phyloP scores from a whole-genome alignment of 768 basidiomycete genomes.

The Tricholoma flavovirens region DNA sequence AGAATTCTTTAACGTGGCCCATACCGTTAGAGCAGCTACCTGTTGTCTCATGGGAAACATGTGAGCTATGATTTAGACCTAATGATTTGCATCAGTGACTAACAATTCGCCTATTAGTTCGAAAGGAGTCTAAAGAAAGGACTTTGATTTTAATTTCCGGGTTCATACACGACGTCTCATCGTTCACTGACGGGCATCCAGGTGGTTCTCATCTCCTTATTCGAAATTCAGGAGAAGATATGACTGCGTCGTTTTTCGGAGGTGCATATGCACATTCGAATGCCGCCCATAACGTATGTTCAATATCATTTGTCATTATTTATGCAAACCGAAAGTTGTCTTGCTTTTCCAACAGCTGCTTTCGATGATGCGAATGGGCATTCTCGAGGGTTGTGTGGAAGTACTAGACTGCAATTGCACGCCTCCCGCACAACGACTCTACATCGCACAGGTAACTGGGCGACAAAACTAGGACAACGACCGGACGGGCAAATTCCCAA shows the following conservation, averaged over 20 bases:
- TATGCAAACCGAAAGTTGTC: neutral
- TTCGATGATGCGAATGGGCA: slow-evolving; percentile 72
- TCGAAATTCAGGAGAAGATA: slow-evolving; percentile 66
- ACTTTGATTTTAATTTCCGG: slow-evolving; percentile 73
- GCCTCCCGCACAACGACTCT: slow-evolving; percentile 41
- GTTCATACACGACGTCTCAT: slow-evolving; percentile 80
- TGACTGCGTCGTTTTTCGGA: slow-evolving; percentile 82
- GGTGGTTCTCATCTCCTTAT: slow-evolving; percentile 65
- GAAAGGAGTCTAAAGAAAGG: slow-evolving; percentile 58
- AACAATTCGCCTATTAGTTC: slow-evolving; percentile 36
- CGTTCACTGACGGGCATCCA: slow-evolving; percentile 72
- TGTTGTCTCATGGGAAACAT: slow-evolving; percentile 76
- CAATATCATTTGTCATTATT: neutral
- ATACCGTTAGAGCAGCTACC: slow-evolving; percentile 53
- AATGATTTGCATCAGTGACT: neutral
- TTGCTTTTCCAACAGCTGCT: slow-evolving; percentile 41
- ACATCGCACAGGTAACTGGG: slow-evolving; percentile 27
- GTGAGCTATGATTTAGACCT: slow-evolving; percentile 34
- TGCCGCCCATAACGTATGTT: slow-evolving; percentile 70
- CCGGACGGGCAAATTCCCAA: neutral
- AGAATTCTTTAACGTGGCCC: slow-evolving; percentile 64
- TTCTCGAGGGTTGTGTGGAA: slow-evolving; percentile 61
- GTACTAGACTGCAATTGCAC: slow-evolving; percentile 38
- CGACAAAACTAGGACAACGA: too few relatives aligned
- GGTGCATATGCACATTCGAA: slow-evolving; percentile 80